A percentile compares a stretch with the other conserved stretches of the same genome.
Evolutionary conservation across 2,329 filamentous ascomycete genomes (phyloP).

Genomic region (Penicillium sp.): DNA sequence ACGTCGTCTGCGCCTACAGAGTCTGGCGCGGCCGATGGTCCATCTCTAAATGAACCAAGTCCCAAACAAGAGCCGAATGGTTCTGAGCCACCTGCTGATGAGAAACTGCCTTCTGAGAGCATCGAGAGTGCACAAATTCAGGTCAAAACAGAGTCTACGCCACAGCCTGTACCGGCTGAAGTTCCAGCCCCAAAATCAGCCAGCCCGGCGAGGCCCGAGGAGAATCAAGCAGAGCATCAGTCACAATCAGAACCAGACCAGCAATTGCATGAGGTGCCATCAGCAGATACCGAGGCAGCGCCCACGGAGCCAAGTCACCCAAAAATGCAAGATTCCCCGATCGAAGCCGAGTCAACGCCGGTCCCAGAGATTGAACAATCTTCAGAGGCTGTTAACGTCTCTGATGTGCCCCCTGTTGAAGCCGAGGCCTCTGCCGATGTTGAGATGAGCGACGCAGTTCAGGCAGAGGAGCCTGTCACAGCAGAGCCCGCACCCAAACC

Average conservation of each 20-base stretch:
- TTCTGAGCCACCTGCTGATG: not conserved
- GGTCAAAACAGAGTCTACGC: slow-evolving; percentile 1
- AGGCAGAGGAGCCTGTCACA: not conserved
- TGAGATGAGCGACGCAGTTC: slow-evolving; percentile 4
- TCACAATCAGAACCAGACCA: not conserved
- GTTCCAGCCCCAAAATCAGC: not conserved
- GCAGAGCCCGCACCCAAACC: not conserved
- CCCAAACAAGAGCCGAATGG: slow-evolving; percentile 5
- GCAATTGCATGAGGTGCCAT: not conserved
- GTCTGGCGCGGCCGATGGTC: not conserved
- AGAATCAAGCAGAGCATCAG: not conserved
- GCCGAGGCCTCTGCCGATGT: slow-evolving; percentile 7
- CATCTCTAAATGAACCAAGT: not conserved
- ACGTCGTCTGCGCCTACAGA: not conserved
- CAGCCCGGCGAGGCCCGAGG: slow-evolving; percentile 1
- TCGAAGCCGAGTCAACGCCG: not conserved
- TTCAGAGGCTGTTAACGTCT: not conserved
- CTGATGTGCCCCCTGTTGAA: not conserved
- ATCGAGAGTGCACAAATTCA: slow-evolving; percentile 1
- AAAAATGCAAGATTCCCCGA: not conserved
- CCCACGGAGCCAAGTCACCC: not conserved
- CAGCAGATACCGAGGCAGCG: not conserved
- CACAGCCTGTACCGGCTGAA: not conserved
- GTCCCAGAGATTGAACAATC: not conserved
- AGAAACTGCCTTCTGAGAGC: not conserved